phyloP scores from a whole-genome alignment of 75 land plant species.

The Sequoiadendron giganteum region DNA sequence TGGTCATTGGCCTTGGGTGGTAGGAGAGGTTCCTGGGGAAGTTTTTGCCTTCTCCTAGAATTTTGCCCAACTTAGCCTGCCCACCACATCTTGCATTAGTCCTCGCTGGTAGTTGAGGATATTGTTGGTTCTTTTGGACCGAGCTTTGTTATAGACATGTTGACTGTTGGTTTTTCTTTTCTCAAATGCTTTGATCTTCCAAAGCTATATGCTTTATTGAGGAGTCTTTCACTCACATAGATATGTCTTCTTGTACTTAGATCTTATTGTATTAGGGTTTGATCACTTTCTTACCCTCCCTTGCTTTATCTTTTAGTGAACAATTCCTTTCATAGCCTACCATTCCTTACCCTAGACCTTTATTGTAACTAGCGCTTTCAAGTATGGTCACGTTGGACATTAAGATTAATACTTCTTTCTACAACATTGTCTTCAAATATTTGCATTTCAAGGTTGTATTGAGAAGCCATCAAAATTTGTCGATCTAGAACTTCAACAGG shows the following conservation, averaged over 20 bases:
- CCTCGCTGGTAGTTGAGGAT: not conserved
- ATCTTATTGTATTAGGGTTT: not conserved
- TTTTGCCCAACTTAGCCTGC: not conserved
- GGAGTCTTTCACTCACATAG: not conserved
- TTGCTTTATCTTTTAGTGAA: not conserved
- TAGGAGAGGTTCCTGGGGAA: not conserved
- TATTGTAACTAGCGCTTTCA: not conserved
- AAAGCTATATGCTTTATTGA: not conserved
- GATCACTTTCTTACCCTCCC: not conserved
- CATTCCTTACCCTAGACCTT: not conserved
- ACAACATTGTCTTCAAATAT: not conserved
- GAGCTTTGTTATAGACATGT: not conserved
- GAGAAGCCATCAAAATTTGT: not conserved
- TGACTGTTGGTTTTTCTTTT: not conserved
- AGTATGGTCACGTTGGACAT: not conserved
- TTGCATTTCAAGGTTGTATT: not conserved
- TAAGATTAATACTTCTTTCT: not conserved
- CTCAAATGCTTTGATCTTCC: not conserved
- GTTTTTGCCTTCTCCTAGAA: not conserved
- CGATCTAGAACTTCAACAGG: not conserved
- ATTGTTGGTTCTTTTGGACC: not conserved
- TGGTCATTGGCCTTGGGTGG: not conserved
- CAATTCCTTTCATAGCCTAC: not conserved
- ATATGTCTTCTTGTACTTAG: not conserved
- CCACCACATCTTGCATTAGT: not conserved